Conservation (phyloP, 495 filamentous ascomycete species). For the Tuber borchii region DNA sequence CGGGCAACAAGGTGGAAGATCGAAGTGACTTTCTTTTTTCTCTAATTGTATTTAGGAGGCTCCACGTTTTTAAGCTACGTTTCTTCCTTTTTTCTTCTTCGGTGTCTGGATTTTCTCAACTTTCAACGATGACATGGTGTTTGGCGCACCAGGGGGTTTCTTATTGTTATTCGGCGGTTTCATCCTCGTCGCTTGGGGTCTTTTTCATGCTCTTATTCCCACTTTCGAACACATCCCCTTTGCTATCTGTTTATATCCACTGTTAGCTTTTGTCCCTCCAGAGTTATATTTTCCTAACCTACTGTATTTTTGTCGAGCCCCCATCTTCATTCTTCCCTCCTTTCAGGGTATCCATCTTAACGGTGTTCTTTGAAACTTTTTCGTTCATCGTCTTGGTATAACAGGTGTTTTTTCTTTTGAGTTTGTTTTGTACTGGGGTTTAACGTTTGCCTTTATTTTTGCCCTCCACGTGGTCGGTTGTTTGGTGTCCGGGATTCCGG, state of each 20-base stretch:
- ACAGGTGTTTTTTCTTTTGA: background rate
- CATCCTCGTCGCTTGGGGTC: background rate
- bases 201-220: background rate
- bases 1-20: conserved; percentile 35
- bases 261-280: background rate
- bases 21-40: conserved; percentile 26
- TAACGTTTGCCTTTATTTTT: background rate
- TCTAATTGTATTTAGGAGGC: conserved; percentile 11
- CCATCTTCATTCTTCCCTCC: background rate
- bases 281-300: background rate
- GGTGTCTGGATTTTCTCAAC: conserved; percentile 12
- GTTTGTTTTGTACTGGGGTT: background rate
- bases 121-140: conserved; percentile 31
- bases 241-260: background rate
- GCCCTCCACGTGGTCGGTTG: background rate
- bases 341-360: background rate
- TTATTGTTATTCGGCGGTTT: conserved; percentile 9
- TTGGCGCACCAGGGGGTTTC: conserved; percentile 34
- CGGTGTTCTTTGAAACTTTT: background rate
- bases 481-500: conserved; percentile 8
- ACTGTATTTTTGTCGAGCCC: background rate
- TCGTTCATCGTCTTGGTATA: background rate
- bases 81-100: conserved; percentile 26
- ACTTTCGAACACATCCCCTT: background rate
- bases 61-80: conserved; percentile 27